Base-by-base conservation (phyloP, 2,329 filamentous ascomycete species). In the Exophiala calicioides region DNA sequence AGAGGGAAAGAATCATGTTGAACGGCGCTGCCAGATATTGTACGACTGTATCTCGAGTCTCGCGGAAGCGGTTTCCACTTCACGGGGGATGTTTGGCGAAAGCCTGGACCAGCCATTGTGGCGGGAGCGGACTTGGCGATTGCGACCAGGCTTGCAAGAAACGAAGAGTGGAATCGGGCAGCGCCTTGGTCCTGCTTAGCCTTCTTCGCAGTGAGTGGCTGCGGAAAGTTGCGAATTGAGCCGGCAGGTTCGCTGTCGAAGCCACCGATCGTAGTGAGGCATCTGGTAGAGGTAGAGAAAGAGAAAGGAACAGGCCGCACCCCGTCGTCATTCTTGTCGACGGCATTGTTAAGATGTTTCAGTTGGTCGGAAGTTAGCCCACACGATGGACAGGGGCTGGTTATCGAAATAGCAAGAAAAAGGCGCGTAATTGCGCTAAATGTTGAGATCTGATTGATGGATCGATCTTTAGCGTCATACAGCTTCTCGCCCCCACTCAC, bases 41-140 rank as follows among this genome's bases (percentile, higher is more conserved):
- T 19, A 34, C 32, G 12, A 19, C 32, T 34, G 32, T 34, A 12
- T 34, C 32, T 34, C 21, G 32, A 34, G 32, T 34, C 21, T 34
- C 32, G 32, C 12, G 15, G 32, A 4, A 34, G 32, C 32, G 32
- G 4, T 19, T 34, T 34, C 16, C 32, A 10, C 32, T 34, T 34
- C 32, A 34, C 32, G 12, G 32, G 32, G 15, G 32, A 34, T 34
- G 32, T 34, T 34, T 34, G 32, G 5, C 21, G 32, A 19, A 34
- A 34, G 16, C 9, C 5, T 19, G 9, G 18, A 12, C 21, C n/a
- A 16, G 32, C 32, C 32, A 34, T 34, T 19, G 32, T 19, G n/a
- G 21, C 16, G 13, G 3, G n/a, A 12, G 32, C 32, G 4, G 32
- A 10, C 10, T 9, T 34, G 32, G 13, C 4, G 13, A 18, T 18